Conservation (phyloP, 1,284 basidiomycete genomes). For the Rhodofomes roseus region DNA sequence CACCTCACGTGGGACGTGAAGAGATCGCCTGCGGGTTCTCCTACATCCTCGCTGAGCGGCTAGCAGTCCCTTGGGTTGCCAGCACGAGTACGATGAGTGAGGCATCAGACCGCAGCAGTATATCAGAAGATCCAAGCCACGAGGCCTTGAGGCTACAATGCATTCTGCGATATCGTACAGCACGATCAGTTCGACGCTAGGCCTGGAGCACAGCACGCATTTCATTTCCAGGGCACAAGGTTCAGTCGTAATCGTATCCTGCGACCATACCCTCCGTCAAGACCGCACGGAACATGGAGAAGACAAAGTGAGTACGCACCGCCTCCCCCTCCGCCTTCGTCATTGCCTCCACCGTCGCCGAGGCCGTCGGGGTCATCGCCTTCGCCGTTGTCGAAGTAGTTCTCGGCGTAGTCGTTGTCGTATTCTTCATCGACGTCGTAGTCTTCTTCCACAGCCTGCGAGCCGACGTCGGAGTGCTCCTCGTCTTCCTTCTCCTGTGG, state of each 20-base stretch:
- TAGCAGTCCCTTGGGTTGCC: too few species aligned
- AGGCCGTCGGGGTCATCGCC: slow-evolving; percentile 73
- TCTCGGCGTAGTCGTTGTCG: slow-evolving; percentile 81
- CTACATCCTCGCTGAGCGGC: not conserved
- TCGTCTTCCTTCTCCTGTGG: slow-evolving; percentile 61
- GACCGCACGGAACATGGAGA: not conserved
- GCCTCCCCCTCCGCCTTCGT: slow-evolving; percentile 37
- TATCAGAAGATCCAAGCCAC: not conserved
- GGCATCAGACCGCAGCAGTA: not conserved
- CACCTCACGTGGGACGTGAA: not conserved
- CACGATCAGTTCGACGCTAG: not conserved
- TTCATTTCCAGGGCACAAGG: not conserved
- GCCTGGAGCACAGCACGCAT: not conserved
- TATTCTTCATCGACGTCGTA: slow-evolving; percentile 84
- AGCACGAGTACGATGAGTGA: not conserved
- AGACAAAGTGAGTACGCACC: not conserved
- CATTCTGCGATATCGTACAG: not conserved
- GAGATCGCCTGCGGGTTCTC: not conserved
- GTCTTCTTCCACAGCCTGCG: slow-evolving; percentile 59
- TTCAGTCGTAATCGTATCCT: slow-evolving; percentile 31
- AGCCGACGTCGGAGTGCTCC: slow-evolving; percentile 60
- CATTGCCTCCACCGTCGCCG: slow-evolving; percentile 63
- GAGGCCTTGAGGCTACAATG: not conserved
- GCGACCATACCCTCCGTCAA: not conserved
- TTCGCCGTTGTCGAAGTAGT: slow-evolving; percentile 85